phyloP scores from a whole-genome alignment of 345 rosid genomes.

The Toxicodendron radicans region DNA sequence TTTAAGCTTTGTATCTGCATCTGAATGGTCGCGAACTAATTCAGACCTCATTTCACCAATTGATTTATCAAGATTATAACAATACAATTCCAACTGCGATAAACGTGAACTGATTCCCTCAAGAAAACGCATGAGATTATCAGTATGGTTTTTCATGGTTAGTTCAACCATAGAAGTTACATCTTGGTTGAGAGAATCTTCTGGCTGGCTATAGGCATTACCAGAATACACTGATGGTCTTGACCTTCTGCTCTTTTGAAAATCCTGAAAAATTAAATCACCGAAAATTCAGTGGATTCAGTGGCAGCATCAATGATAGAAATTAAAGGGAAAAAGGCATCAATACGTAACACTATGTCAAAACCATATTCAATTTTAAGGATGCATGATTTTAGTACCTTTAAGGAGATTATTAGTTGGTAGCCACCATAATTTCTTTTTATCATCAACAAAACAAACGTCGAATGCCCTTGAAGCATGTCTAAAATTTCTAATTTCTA shows the following conservation, averaged over 20 bases:
- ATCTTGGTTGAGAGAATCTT: conserved; percentile 73
- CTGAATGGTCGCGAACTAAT: conserved; percentile 62
- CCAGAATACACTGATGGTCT: conserved; percentile 62
- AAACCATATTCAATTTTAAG: background rate
- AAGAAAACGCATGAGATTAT: conserved; percentile 84
- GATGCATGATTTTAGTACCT: background rate
- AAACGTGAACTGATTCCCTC: conserved; percentile 96
- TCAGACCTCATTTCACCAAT: conserved; percentile 93
- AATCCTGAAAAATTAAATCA: conserved; percentile 51
- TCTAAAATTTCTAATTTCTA: background rate
- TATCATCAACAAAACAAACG: too few species aligned
- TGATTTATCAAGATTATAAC: conserved; percentile 93
- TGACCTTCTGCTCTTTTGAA: conserved; percentile 72
- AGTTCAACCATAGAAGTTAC: conserved; percentile 59
- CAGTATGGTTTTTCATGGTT: conserved; percentile 78
- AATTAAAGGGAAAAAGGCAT: conserved; percentile 4
- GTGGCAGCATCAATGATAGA: background rate
- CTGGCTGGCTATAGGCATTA: conserved; percentile 74
- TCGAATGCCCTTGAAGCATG: background rate
- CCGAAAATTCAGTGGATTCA: background rate
- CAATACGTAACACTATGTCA: background rate
- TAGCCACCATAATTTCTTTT: too few species aligned
- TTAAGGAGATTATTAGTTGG: background rate
- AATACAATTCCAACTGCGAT: conserved; percentile 84
- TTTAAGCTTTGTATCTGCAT: conserved; percentile 81